Percentiles rank a stretch among this genome's conserved stretches.
Evolutionary conservation across 768 basidiomycete genomes (phyloP).

Genomic region (Calvatia gigantea): DNA sequence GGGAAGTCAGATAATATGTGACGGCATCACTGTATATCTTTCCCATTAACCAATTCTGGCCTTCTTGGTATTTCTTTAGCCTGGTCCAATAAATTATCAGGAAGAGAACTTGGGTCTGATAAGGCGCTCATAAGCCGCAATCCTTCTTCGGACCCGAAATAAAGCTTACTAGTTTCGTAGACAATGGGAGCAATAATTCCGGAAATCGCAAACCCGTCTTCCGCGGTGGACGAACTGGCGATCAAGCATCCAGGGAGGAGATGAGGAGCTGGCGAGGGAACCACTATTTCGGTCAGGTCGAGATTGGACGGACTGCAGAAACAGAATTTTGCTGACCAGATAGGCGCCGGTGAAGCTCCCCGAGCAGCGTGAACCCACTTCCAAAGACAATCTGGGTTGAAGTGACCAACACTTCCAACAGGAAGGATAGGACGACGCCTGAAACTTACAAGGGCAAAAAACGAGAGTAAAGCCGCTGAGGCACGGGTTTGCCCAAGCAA

Average conservation of each 20-base stretch:
- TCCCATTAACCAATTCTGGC: neutral
- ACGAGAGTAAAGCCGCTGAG: neutral
- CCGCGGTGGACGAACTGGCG: neutral
- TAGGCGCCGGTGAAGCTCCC: neutral
- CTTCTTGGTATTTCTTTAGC: neutral
- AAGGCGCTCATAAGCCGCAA: no score
- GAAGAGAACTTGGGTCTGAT: conserved; percentile 1
- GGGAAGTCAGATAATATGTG: neutral
- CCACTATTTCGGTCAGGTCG: neutral
- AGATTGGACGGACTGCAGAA: neutral
- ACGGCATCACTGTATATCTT: conserved; percentile 1
- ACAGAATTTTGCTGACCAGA: neutral
- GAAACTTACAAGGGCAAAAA: neutral
- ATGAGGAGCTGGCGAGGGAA: neutral
- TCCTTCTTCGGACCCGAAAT: neutral
- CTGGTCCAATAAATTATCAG: neutral
- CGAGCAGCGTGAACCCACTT: neutral
- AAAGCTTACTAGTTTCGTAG: neutral
- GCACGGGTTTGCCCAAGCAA: neutral
- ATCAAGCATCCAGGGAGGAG: neutral
- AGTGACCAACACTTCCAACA: no score
- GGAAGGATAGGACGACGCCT: no score
- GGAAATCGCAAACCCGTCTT: neutral
- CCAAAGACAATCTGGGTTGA: neutral
- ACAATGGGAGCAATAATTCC: neutral